Evolutionary conservation across 768 basidiomycete genomes (phyloP), one percentile per base, ranked within the genome.

Genomic region (Baorangia bicolor): DNA sequence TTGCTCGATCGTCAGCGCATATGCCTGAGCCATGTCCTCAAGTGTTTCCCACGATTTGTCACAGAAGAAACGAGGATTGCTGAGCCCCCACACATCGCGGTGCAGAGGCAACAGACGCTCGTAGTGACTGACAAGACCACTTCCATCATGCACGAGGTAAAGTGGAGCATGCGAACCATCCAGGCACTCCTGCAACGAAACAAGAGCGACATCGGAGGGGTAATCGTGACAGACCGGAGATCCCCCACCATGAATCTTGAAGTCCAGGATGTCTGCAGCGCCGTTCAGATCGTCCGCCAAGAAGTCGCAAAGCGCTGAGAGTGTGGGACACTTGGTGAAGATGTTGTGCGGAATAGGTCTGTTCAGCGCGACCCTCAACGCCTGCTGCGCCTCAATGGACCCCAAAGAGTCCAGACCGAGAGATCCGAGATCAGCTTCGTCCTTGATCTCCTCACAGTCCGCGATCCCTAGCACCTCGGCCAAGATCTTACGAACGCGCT

Each of bases 101-200:
- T 75, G 72, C 3, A 90, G 60, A 10, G 74, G 63, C 8, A 69
- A 61, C 7, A 88, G 67, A 11, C 76, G 77, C 33, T 78, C 68
- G 51, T 82, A 82, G 49, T 84, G 81, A 33, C 73, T 73, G 18
- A 79, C 71, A 13, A 87, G 66, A 0, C 89, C 89, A 58, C 85
- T 87, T 6, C 89, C 89, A 57, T 90, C 89, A 60, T 91, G 88
- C 11, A 91, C 74, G 23, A 91, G 77, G 53, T 88, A 79, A 4
- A 91, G 74, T 1, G 82, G 87, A 0, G 68, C 50, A 4, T 46
- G 55, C 13, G 49, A 27, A 10, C 66, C 56, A 3, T 53, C 39
- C 1, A 46, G 49, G 23, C 72, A 60, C 30, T 59, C 63, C 53
- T 82, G 85, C 38, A 84, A 62, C 21, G 65, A 60, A 16, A 74